Evolutionary conservation across 495 filamentous ascomycete genomes (phyloP), one percentile per base, ranked within the genome.

Genomic region (Neurospora africana): DNA sequence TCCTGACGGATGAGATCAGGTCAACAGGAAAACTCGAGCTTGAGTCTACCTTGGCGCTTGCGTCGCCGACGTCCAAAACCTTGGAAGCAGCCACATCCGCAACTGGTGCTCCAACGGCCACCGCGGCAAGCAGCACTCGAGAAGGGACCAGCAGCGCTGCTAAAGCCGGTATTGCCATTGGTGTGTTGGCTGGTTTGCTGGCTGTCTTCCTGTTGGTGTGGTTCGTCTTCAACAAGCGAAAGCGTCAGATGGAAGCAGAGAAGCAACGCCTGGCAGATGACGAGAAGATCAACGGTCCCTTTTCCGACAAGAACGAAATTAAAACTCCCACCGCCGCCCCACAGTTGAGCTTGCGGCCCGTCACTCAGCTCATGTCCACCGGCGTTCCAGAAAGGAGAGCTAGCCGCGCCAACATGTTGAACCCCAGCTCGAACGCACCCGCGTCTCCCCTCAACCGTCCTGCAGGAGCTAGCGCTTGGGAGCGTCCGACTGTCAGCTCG

Each of bases 151-250:
- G 87, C 47, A 82, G 83, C 38, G 92, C 89, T 44, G 91, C 89
- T 44, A 95, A 92, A 77, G 94, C 93, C 33, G 96, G 96, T 70
- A 83, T 98, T 69, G 91, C 90, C 4, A 90, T 97, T 78, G 94
- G 93, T 74, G 87, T 93, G 58, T 75, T 93, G 4, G 87, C 86
- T 13, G 80, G 96, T 38, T 84, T 90, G 41, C 76, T 91, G 17
- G 73, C 92, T 47, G 79, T 90, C 17, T 87, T 80, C 27, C 68
- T 92, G 30, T 80, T 91, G 33, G 84, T 94, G 71, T 89, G 88
- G 79, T 86, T 92, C 74, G 84, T 89, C 73, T 89, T 93, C 81
- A 92, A 85, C 78, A 88, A 83, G 79, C 88, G 88, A 76, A 86
- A 84, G 76, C 83, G 85, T 76, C 82, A 84, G 76, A 71, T 78